Evolutionary conservation across 495 filamentous ascomycete genomes (phyloP).

Genomic region (Penicillium coprophilum): DNA sequence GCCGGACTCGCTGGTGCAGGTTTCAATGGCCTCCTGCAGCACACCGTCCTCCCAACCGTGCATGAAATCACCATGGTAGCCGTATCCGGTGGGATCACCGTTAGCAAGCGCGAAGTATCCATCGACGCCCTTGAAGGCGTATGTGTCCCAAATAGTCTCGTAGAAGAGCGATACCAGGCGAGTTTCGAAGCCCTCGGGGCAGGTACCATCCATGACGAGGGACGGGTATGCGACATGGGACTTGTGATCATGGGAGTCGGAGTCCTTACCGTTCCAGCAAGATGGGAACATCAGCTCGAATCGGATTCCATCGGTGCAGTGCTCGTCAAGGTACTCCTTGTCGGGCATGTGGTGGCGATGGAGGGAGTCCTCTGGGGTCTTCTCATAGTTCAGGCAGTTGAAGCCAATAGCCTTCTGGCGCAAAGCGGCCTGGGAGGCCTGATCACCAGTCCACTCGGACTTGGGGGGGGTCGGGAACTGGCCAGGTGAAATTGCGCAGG

Average conservation of each 20-base stretch:
- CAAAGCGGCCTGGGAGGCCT: constrained; percentile 63
- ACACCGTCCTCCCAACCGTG: constrained; percentile 66
- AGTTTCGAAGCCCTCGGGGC: constrained; percentile 68
- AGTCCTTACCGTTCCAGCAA: constrained; percentile 80
- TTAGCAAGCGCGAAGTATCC: constrained; percentile 81
- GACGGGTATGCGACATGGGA: constrained; percentile 76
- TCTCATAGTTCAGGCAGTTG: constrained; percentile 81
- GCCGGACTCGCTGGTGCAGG: constrained; percentile 54
- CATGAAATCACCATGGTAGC: constrained; percentile 87
- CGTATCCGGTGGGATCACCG: constrained; percentile 78
- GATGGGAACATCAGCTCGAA: constrained; percentile 87
- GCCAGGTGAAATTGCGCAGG: constrained; percentile 68
- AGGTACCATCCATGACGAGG: constrained; percentile 71
- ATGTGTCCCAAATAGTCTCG: constrained; percentile 84
- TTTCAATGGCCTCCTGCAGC: constrained; percentile 44
- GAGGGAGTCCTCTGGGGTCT: constrained; percentile 63
- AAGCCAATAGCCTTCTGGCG: constrained; percentile 84
- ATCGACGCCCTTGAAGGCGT: constrained; percentile 60
- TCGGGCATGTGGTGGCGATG: constrained; percentile 77
- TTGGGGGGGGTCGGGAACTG: constrained; percentile 70
- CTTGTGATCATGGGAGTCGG: constrained; percentile 61
- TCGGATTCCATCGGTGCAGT: constrained; percentile 75
- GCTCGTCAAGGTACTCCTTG: constrained; percentile 71
- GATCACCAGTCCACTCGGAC: constrained; percentile 61
- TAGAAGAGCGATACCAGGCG: constrained; percentile 76